A percentile compares a stretch with the other conserved stretches of the same genome.
phyloP scores from a whole-genome alignment of 2,329 filamentous ascomycete species.

The Calonectria multiphialidica region DNA sequence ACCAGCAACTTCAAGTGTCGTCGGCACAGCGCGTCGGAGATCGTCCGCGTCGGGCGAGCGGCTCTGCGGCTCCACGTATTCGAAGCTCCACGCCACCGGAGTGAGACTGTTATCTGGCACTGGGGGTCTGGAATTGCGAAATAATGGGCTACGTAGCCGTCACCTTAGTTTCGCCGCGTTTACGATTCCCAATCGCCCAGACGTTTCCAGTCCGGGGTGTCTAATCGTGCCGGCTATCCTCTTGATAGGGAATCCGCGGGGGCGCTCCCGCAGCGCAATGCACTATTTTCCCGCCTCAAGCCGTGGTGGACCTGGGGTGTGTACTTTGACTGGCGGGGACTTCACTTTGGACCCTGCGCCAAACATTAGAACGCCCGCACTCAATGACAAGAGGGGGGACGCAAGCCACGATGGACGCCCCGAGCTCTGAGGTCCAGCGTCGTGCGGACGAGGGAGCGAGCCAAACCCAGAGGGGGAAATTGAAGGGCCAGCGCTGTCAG shows the following conservation, averaged over 20 bases:
- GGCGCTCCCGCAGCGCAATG: background rate
- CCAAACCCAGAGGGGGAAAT: slow-evolving; percentile 14
- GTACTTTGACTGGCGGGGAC: slow-evolving; percentile 1
- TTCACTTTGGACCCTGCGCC: slow-evolving; percentile 22
- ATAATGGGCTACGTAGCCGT: slow-evolving; percentile 21
- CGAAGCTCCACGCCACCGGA: slow-evolving; percentile 29
- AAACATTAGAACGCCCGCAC: slow-evolving; percentile 18
- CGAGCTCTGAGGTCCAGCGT: background rate
- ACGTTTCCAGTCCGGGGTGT: slow-evolving; percentile 33
- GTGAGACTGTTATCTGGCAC: slow-evolving; percentile 29
- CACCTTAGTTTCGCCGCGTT: slow-evolving; percentile 18
- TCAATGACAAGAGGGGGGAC: slow-evolving; percentile 10
- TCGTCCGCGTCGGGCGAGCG: slow-evolving; percentile 37
- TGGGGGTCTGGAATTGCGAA: background rate
- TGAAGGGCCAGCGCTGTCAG: slow-evolving; percentile 5
- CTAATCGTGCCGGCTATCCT: slow-evolving; percentile 19
- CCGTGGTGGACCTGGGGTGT: slow-evolving; percentile 15
- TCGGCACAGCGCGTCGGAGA: slow-evolving; percentile 31
- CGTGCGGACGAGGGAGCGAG: slow-evolving; percentile 7
- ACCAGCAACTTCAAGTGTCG: slow-evolving; percentile 1
- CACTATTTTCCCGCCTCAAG: background rate
- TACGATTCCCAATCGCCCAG: slow-evolving; percentile 8
- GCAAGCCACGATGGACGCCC: slow-evolving; percentile 19
- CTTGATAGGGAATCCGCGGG: slow-evolving; percentile 11
- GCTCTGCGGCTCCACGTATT: slow-evolving; percentile 35